phyloP scores from a whole-genome alignment of 495 filamentous ascomycete species.

The Annulohypoxylon nitens region DNA sequence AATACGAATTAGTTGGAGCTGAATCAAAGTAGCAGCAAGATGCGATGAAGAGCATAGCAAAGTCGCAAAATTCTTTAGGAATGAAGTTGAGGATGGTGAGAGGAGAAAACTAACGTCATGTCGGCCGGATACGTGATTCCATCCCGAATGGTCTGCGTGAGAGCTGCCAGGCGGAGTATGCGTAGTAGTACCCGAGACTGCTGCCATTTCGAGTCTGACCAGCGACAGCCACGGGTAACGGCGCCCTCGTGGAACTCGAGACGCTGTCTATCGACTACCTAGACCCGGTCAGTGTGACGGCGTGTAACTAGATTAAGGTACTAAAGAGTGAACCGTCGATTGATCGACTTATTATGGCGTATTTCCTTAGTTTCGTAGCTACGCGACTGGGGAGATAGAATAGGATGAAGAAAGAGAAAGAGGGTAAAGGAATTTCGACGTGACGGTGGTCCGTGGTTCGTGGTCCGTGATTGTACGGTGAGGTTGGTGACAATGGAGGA shows the following conservation, averaged over 20 bases:
- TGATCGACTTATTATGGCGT: neutral
- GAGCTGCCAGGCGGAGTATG: conserved; percentile 66
- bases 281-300: conserved; percentile 18
- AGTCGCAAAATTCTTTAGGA: neutral
- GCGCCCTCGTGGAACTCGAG: conserved; percentile 43
- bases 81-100: neutral
- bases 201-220: conserved; percentile 57
- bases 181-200: conserved; percentile 60
- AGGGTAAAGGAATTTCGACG: neutral
- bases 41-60: neutral
- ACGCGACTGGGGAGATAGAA: conserved; percentile 20
- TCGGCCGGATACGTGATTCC: conserved; percentile 61
- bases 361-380: conserved; percentile 14
- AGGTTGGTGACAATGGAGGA: conserved; percentile 5
- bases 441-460: neutral
- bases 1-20: conserved; percentile 27
- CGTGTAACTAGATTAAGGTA: conserved; percentile 22
- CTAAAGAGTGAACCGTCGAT: conserved; percentile 15
- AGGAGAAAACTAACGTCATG: conserved; percentile 54
- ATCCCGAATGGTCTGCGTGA: conserved; percentile 63
- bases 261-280: conserved; percentile 25
- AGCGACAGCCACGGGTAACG: conserved; percentile 44
- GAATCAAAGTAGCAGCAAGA: neutral
- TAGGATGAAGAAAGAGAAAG: neutral
- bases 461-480: neutral